These are phyloP conservation scores for Phytophthora brassicae DNA, from an alignment of 352 stramenopile genomes.

Conservation along the genomic window DNA sequence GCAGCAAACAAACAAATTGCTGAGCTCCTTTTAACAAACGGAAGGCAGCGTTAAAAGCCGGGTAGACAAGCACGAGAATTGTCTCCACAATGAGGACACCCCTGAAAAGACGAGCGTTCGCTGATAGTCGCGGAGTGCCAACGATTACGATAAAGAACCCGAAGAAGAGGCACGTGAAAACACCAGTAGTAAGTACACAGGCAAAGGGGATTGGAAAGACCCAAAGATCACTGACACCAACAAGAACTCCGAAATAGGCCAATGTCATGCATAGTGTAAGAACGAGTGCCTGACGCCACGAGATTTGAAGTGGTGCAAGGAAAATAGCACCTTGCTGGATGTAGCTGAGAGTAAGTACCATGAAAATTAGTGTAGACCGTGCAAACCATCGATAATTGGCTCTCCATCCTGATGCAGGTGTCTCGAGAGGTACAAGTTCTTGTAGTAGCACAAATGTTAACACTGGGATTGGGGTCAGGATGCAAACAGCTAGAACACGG, in stretches of 20 bases:
- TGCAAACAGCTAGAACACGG: not conserved
- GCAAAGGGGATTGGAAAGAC: slow-evolving; percentile 29
- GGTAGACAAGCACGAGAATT: slow-evolving; percentile 16
- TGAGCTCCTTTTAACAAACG: not conserved
- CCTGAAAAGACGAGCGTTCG: slow-evolving; percentile 4
- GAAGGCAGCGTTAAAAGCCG: slow-evolving; percentile 22
- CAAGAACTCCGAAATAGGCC: slow-evolving; percentile 15
- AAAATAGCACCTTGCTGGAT: slow-evolving; percentile 13
- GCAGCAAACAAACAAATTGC: slow-evolving; percentile 14
- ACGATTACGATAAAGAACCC: slow-evolving; percentile 7
- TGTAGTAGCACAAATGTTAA: slow-evolving; percentile 10
- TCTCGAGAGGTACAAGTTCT: slow-evolving; percentile 5
- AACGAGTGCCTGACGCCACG: not conserved
- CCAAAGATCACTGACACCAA: slow-evolving; percentile 14
- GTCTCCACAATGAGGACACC: slow-evolving; percentile 1
- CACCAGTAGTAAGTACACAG: slow-evolving; percentile 15
- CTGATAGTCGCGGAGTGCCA: slow-evolving; percentile 2
- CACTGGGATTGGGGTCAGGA: slow-evolving; percentile 5
- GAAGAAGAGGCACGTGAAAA: slow-evolving; percentile 14
- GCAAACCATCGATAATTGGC: slow-evolving; percentile 11
- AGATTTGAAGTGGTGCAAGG: slow-evolving; percentile 8
- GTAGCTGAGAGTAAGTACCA: slow-evolving; percentile 15
- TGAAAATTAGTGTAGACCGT: slow-evolving; percentile 7
- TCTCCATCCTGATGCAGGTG: not conserved
- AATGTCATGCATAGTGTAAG: not conserved